Conservation (phyloP, 176 grass and related monocot species). For the Avena atlantica region DNA sequence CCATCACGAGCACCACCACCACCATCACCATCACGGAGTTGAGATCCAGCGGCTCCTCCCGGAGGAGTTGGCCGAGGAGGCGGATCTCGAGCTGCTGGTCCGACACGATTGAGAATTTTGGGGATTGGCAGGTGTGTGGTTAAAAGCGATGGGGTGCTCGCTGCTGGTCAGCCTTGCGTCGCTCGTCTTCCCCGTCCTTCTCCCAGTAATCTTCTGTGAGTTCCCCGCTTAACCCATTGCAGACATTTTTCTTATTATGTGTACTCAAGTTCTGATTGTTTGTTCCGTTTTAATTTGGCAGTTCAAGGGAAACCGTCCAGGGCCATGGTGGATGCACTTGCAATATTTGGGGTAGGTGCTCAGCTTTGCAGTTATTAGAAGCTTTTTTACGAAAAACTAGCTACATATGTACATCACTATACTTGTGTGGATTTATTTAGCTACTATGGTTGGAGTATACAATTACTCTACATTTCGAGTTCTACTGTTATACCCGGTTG, state of each 20-base stretch:
- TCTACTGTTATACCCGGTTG: background rate
- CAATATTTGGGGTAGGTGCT: constrained; percentile 86
- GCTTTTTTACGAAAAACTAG: background rate
- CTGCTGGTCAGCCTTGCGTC: constrained; percentile 97
- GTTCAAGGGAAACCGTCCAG: constrained; percentile 96
- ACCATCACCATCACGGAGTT: constrained; percentile 43
- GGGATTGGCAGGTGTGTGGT: constrained; percentile 74
- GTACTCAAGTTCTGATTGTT: constrained; percentile 13
- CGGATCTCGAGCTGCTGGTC: constrained; percentile 71
- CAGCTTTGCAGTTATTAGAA: constrained; percentile 21
- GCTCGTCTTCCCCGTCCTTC: constrained; percentile 85
- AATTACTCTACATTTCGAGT: background rate
- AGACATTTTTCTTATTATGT: background rate
- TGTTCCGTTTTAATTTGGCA: constrained; percentile 31
- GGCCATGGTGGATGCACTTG: constrained; percentile 80
- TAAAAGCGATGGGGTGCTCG: constrained; percentile 95
- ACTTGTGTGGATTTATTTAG: background rate
- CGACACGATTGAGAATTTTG: constrained; percentile 20
- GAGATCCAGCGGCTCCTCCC: constrained; percentile 79
- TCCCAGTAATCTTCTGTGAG: constrained; percentile 94
- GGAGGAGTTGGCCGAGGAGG: constrained; percentile 96
- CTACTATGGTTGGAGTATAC: background rate
- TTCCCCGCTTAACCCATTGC: constrained; percentile 10
- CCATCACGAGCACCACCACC: constrained; percentile 43
- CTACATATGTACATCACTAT: background rate